Conservation (phyloP, 768 basidiomycete species). For the Coprinellus aureogranulatus region DNA sequence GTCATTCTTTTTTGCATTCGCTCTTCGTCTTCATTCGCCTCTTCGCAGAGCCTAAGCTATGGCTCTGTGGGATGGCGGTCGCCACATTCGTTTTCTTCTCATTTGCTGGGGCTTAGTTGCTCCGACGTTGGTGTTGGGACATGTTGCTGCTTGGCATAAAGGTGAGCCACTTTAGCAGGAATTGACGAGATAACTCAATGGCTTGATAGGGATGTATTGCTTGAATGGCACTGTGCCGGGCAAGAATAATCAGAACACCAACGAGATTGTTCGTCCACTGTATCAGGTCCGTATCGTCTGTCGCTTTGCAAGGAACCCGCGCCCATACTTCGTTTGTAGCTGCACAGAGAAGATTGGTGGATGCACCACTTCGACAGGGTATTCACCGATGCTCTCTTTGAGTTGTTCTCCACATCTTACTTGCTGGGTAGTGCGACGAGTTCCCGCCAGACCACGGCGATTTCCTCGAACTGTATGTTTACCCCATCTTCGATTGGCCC, state of each 20-base stretch:
- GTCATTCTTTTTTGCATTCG: too few relatives aligned
- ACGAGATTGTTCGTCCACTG: conserved; percentile 31
- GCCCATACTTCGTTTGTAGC: conserved; percentile 14
- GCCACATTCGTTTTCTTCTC: too few relatives aligned
- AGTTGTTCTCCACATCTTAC: neutral
- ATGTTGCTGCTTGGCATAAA: conserved; percentile 12
- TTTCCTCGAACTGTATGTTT: conserved; percentile 43
- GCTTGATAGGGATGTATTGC: conserved; percentile 32
- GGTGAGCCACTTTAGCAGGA: neutral
- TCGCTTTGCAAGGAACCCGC: too few relatives aligned
- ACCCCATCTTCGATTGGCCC: neutral
- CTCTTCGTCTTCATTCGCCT: too few relatives aligned
- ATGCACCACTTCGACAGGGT: conserved; percentile 35
- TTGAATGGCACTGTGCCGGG: conserved; percentile 31
- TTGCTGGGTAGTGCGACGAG: conserved; percentile 36
- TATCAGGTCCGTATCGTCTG: conserved; percentile 30
- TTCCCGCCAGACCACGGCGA: conserved; percentile 42
- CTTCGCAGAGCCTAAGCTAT: too few relatives aligned
- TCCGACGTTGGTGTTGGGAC: neutral
- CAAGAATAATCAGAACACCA: conserved; percentile 28
- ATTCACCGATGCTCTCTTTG: too few relatives aligned
- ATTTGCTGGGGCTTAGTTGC: too few relatives aligned
- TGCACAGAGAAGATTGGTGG: conserved; percentile 39
- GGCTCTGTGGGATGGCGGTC: too few relatives aligned
- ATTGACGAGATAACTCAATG: neutral